Evolutionary conservation across 1,284 basidiomycete species (phyloP).

Genomic region (Irpex lacteus): DNA sequence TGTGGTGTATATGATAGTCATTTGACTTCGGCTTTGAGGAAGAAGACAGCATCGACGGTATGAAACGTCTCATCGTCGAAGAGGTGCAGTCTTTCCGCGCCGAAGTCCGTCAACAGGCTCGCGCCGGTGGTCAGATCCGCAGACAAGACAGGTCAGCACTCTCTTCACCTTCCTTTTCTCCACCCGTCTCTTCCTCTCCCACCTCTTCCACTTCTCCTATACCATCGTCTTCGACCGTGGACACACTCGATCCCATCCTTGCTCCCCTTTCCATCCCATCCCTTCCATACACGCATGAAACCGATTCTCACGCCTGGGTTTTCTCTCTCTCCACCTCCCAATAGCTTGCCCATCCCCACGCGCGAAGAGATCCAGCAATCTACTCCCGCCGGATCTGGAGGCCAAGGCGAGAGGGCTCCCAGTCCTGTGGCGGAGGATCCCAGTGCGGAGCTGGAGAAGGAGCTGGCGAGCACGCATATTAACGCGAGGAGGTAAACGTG

Average conservation of each 20-base stretch:
- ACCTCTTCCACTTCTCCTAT: too few relatives aligned
- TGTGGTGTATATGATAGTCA: constrained; percentile 45
- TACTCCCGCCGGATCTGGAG: constrained; percentile 38
- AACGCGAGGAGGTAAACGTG: not conserved
- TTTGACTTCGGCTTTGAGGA: constrained; percentile 99
- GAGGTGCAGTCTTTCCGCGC: constrained; percentile 90
- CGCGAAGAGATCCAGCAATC: constrained; percentile 79
- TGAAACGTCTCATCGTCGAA: constrained; percentile 94
- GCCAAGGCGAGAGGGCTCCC: constrained; percentile 44
- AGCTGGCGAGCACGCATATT: constrained; percentile 69
- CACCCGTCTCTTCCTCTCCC: too few relatives aligned
- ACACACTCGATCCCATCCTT: not conserved
- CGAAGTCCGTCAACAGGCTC: constrained; percentile 79
- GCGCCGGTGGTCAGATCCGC: constrained; percentile 63
- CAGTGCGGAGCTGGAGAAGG: constrained; percentile 81
- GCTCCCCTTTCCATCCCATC: not conserved
- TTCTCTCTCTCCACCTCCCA: not conserved
- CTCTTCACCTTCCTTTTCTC: not conserved
- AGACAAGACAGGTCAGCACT: constrained; percentile 63
- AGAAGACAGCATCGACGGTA: constrained; percentile 95
- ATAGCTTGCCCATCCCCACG: constrained; percentile 70
- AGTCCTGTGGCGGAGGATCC: constrained; percentile 81
- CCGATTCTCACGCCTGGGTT: not conserved
- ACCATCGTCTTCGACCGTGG: too few relatives aligned
- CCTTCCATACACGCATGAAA: not conserved